A percentile compares a stretch with the other conserved stretches of the same genome.
Conservation (phyloP, 2,329 filamentous ascomycete genomes). For the Dothiorella sarmentorum region DNA sequence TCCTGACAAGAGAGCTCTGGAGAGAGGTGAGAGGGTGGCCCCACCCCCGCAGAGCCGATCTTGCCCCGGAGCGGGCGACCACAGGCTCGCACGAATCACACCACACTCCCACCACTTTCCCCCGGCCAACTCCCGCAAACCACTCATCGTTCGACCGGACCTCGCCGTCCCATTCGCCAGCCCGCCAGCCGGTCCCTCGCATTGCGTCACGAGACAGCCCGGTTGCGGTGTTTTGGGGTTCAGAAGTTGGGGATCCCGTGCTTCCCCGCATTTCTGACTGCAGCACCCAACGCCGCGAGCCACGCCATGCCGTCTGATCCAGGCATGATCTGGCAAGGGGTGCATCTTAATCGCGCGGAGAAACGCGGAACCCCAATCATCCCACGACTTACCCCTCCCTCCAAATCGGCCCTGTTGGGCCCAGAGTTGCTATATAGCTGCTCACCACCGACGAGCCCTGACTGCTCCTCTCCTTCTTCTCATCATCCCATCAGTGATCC, state of each 20-base stretch:
- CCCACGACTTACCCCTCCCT: neutral
- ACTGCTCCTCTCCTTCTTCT: neutral
- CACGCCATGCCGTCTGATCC: slow-evolving; percentile 1
- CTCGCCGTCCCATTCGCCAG: neutral
- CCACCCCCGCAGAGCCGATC: slow-evolving; percentile 14
- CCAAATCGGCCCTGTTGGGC: slow-evolving; percentile 1
- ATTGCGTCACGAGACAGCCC: slow-evolving; percentile 14
- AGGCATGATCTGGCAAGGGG: slow-evolving; percentile 6
- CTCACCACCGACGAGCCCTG: neutral
- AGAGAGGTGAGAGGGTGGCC: neutral
- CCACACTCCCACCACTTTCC: slow-evolving; percentile 11
- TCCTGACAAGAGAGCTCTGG: slow-evolving; percentile 6
- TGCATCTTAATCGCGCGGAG: slow-evolving; percentile 5
- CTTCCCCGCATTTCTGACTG: neutral
- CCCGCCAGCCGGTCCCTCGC: neutral
- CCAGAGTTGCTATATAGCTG: neutral
- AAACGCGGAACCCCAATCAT: neutral
- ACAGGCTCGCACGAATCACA: slow-evolving; percentile 2
- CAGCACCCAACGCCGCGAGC: neutral
- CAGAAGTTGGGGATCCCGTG: neutral
- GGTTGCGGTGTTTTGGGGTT: slow-evolving; percentile 4
- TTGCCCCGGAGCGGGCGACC: neutral
- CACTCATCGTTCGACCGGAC: no score
- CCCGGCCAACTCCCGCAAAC: neutral
- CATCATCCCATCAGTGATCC: slow-evolving; percentile 9